Evolutionary conservation across 208 protist species (phyloP).

Genomic region (Crithidia mellificae): DNA sequence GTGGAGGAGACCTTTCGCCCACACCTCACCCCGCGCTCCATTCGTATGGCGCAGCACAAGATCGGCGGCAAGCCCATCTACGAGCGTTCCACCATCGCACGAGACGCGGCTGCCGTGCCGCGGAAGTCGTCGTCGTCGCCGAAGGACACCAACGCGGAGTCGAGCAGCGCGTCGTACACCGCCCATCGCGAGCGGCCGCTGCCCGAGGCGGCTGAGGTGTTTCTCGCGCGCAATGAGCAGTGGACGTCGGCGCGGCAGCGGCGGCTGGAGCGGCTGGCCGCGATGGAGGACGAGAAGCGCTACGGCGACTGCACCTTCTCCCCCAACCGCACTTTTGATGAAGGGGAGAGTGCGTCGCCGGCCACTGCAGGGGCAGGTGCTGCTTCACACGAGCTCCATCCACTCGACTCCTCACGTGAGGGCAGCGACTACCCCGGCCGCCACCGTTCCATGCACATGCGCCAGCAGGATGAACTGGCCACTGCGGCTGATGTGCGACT

Average conservation of each 20-base stretch:
- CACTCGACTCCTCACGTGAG: background rate
- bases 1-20: conserved; percentile 45
- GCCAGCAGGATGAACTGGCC: conserved; percentile 44
- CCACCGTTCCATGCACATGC: conserved; percentile 11
- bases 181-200: conserved; percentile 9
- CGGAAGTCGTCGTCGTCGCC: conserved; percentile 1
- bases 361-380: background rate
- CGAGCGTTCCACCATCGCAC: conserved; percentile 26
- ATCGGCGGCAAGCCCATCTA: conserved; percentile 42
- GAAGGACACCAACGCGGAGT: background rate
- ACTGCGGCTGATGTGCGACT: conserved; percentile 60
- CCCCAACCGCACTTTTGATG: conserved; percentile 22
- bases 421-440: conserved; percentile 3
- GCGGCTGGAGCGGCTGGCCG: conserved; percentile 21
- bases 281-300: conserved; percentile 26
- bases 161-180: background rate
- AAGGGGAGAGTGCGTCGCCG: background rate
- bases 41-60: conserved; percentile 35
- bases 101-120: conserved; percentile 8
- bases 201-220: conserved; percentile 19
- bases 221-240: conserved; percentile 45
- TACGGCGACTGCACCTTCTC: conserved; percentile 34
- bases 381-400: background rate
- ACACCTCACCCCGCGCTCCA: conserved; percentile 30
- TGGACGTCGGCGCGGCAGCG: conserved; percentile 41